phyloP scores from a whole-genome alignment of 1,284 basidiomycete species.

The Boletus sp. region DNA sequence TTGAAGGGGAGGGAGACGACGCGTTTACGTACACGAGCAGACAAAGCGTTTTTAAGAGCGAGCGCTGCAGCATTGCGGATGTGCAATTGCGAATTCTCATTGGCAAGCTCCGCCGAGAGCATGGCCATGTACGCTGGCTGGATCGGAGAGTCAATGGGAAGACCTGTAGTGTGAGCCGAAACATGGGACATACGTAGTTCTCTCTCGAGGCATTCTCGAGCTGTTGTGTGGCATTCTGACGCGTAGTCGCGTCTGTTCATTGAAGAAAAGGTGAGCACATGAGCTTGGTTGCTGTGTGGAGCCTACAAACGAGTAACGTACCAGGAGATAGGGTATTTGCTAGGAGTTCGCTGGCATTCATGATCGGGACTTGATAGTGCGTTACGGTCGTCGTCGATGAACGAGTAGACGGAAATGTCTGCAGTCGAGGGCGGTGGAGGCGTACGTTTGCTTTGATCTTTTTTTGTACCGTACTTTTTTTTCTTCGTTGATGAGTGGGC shows the following conservation, averaged over 20 bases:
- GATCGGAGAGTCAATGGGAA: conserved; percentile 24
- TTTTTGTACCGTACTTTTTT: conserved; percentile 3
- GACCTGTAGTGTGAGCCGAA: conserved; percentile 15
- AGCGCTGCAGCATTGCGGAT: conserved; percentile 93
- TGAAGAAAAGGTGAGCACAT: conserved; percentile 18
- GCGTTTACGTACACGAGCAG: conserved; percentile 71
- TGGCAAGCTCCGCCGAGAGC: conserved; percentile 77
- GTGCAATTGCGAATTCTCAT: conserved; percentile 68
- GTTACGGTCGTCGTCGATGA: conserved; percentile 26
- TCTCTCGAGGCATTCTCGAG: conserved; percentile 80
- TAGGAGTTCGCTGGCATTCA: conserved; percentile 88
- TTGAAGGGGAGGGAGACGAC: conserved; percentile 9
- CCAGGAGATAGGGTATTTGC: conserved; percentile 87
- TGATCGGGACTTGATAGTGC: conserved; percentile 40
- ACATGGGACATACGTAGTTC: conserved; percentile 71
- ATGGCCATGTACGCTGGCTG: conserved; percentile 88
- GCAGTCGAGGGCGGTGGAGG: conserved; percentile 4
- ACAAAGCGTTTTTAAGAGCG: conserved; percentile 94
- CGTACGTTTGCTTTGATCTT: conserved; percentile 15
- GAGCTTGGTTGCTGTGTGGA: conserved; percentile 19
- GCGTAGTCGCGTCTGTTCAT: conserved; percentile 70
- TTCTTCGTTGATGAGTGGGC: conserved; percentile 14
- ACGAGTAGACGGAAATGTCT: conserved; percentile 9
- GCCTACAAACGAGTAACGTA: conserved; percentile 41
- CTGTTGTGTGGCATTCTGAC: conserved; percentile 84